Evolutionary conservation across 2,329 filamentous ascomycete species (phyloP), one percentile per base, ranked within the genome.

Genomic region (Colletotrichum neosansevieriae): DNA sequence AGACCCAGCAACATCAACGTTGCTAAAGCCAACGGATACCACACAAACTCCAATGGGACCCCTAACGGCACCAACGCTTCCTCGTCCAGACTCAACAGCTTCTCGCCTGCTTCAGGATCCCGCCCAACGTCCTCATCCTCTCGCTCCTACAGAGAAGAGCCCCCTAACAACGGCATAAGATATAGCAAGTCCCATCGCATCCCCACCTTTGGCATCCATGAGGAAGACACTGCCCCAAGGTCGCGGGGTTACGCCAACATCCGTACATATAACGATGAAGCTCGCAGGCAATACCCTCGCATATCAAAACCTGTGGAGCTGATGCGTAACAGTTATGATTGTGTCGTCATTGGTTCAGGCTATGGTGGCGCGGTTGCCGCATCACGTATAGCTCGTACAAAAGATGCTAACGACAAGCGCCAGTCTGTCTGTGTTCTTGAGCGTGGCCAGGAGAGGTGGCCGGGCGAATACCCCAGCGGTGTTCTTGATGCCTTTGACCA

Each of bases 311-410:
- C 86, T 0, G 82, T 90, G 12, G 85, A 89, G 73, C 77, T 89
- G 29, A 84, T 91, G 74, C 82, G 84, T 29, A 79, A 80, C 63
- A 79, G 79, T 6, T 92, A 92, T 72, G 90, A 92, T 77, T 86
- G 86, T 44, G 84, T 92, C 11, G 88, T 92, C 34, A 87, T 92
- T 65, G 90, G 90, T 1, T 91, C 89, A 10, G 90, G 90, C 1
- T 92, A 92, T 75, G 90, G 90, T 24, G 89, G 88, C 44, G 87
- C 85, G 24, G 86, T 92, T 19, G 89, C 90, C 3, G 90, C 89
- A 0, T 87, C 88, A 21, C 83, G 89, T 11, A 88, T 91, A 84
- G 86, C 89, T 3, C 83, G 90, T 61, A 85, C 85, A 1, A 85
- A 66, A 34, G 66, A 67, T 49, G 75, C 75, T 0, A 60, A 64